These are phyloP conservation scores for Gossypium bickii DNA, from an alignment of 345 rosid genomes.

Conservation along the genomic window DNA sequence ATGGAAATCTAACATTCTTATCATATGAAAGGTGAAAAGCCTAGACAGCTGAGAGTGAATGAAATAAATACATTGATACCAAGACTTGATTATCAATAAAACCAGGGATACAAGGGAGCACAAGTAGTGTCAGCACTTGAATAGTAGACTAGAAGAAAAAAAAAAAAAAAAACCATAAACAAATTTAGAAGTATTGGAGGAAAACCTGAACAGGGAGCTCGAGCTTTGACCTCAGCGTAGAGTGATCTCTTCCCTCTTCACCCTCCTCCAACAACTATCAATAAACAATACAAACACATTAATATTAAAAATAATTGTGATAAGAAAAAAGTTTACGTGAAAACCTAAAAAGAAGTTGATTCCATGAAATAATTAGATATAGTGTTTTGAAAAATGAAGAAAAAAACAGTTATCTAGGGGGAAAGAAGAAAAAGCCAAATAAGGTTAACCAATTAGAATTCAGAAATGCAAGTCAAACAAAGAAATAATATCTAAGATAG, in stretches of 20 bases:
- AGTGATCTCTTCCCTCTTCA: constrained; percentile 87
- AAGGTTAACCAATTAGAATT: background rate
- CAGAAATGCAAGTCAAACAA: background rate
- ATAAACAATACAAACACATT: constrained; percentile 3
- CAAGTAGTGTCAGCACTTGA: background rate
- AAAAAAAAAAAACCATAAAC: constrained; percentile 1
- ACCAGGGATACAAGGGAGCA: background rate
- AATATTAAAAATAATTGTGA: background rate
- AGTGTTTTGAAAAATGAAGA: background rate
- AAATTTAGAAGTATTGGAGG: constrained; percentile 16
- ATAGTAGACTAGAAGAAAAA: background rate
- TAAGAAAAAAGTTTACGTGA: constrained; percentile 6
- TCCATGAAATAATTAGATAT: background rate
- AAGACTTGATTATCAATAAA: background rate
- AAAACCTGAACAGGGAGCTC: constrained; percentile 98
- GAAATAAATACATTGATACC: background rate
- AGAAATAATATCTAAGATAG: background rate
- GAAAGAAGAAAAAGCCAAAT: background rate
- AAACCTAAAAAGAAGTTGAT: background rate
- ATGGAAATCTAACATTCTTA: background rate
- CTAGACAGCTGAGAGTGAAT: background rate
- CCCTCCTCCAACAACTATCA: constrained; percentile 87
- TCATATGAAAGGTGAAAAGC: background rate
- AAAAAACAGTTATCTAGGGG: background rate
- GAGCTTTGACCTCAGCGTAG: constrained; percentile 87